phyloP scores from a whole-genome alignment of 1,139 yeast species.

The Hyphopichia pseudoburtonii region DNA sequence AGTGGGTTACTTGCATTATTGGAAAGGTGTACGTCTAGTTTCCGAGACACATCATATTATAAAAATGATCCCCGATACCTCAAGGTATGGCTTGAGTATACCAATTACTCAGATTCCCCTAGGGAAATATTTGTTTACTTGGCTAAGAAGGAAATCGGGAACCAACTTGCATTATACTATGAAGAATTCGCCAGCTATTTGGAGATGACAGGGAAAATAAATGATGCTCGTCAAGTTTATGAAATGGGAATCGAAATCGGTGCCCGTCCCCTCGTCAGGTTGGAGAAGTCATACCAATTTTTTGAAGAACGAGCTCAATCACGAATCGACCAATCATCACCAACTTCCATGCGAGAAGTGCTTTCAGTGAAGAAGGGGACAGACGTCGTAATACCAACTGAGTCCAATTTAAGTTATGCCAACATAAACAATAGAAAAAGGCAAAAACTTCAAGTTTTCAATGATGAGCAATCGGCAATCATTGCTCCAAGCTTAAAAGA shows the following conservation, averaged over 20 bases:
- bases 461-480: constrained; percentile 18
- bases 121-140: constrained; percentile 72
- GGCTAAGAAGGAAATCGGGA: constrained; percentile 73
- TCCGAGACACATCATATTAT: constrained; percentile 64
- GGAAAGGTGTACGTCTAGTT: constrained; percentile 71
- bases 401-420: neutral
- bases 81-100: constrained; percentile 77
- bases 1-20: constrained; percentile 67
- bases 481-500: constrained; percentile 1
- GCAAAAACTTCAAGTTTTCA: constrained; percentile 30
- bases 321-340: neutral
- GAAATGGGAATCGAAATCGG: constrained; percentile 55
- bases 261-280: constrained; percentile 66
- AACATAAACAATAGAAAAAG: constrained; percentile 15
- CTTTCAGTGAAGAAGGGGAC: constrained; percentile 30
- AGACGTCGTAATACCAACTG: constrained; percentile 7
- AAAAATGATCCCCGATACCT: constrained; percentile 82
- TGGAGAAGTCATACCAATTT: constrained; percentile 48
- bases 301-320: constrained; percentile 38
- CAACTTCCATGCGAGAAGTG: constrained; percentile 13
- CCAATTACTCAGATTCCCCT: constrained; percentile 68
- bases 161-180: constrained; percentile 65
- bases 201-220: constrained; percentile 50
- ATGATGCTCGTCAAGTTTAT: constrained; percentile 66
- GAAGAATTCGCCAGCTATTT: constrained; percentile 75